A percentile compares a stretch with the other conserved stretches of the same genome.
Evolutionary conservation across 2,329 filamentous ascomycete genomes (phyloP).

Genomic region (Cryphonectria parasitica): DNA sequence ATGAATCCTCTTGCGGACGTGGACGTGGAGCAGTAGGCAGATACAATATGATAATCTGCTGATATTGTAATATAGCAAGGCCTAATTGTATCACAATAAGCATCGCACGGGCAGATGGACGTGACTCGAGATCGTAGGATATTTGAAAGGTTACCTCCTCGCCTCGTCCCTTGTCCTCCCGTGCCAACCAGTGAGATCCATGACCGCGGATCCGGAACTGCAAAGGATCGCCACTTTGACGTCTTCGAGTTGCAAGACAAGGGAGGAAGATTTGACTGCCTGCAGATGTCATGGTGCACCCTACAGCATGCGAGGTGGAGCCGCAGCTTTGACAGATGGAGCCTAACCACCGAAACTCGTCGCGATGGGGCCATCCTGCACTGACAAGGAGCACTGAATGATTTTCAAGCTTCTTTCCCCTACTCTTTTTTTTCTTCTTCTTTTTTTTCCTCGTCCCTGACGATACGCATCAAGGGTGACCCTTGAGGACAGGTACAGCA

Average conservation of each 20-base stretch:
- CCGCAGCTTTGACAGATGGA: slow-evolving; percentile 5
- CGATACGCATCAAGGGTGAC: neutral
- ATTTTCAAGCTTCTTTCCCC: neutral
- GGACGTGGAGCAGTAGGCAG: neutral
- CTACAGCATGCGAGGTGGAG: neutral
- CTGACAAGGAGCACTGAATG: neutral
- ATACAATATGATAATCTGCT: neutral
- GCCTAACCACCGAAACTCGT: neutral
- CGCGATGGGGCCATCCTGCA: neutral
- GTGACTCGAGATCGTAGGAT: neutral
- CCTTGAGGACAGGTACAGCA: neutral
- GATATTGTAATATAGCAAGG: neutral
- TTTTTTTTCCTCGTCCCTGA: neutral
- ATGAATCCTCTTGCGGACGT: neutral
- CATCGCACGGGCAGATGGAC: neutral
- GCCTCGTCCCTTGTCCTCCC: neutral
- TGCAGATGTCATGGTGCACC: neutral
- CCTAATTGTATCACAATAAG: neutral
- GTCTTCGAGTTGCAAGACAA: slow-evolving; percentile 3
- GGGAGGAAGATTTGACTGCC: neutral
- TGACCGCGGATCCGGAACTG: slow-evolving; percentile 6
- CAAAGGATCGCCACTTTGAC: slow-evolving; percentile 3
- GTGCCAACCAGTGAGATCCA: neutral
- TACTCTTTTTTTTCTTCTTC: no score
- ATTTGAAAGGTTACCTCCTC: neutral